Conservation (phyloP, 345 rosid species). For the Eucalyptus shirleyi region DNA sequence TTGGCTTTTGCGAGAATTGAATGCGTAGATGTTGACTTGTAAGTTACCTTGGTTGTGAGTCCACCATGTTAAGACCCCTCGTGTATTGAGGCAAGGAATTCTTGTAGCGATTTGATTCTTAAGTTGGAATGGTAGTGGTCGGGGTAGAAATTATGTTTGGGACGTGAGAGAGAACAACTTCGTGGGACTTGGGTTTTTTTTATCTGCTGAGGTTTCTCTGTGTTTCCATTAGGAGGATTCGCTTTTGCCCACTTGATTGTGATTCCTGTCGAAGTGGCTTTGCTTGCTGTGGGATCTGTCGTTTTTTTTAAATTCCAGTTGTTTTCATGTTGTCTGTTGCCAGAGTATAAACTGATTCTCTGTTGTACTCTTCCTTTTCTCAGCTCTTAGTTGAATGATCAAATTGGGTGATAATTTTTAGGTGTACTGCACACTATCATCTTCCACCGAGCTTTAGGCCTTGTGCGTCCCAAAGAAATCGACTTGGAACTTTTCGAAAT, state of each 20-base stretch:
- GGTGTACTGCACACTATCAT: conserved; percentile 86
- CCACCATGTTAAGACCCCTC: too few species aligned
- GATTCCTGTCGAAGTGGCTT: background rate
- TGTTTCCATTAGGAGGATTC: background rate
- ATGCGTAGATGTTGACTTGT: too few species aligned
- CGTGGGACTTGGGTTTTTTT: background rate
- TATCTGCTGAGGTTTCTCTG: background rate
- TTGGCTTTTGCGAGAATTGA: too few species aligned
- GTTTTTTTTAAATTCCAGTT: background rate
- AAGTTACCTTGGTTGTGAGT: too few species aligned
- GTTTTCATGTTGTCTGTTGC: background rate
- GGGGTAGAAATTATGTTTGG: background rate
- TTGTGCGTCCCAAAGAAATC: conserved; percentile 82
- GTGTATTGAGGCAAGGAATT: too few species aligned
- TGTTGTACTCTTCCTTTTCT: background rate
- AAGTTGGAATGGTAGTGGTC: background rate
- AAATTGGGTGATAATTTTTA: conserved; percentile 8
- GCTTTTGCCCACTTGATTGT: background rate
- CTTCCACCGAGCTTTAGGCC: conserved; percentile 90
- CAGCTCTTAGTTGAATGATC: background rate
- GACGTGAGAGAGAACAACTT: background rate
- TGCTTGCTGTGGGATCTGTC: background rate
- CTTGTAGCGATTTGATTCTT: background rate
- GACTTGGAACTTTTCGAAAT: conserved; percentile 87
- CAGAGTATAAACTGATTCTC: background rate